Conservation (phyloP, 257 asterid species). For the Fraxinus americana region DNA sequence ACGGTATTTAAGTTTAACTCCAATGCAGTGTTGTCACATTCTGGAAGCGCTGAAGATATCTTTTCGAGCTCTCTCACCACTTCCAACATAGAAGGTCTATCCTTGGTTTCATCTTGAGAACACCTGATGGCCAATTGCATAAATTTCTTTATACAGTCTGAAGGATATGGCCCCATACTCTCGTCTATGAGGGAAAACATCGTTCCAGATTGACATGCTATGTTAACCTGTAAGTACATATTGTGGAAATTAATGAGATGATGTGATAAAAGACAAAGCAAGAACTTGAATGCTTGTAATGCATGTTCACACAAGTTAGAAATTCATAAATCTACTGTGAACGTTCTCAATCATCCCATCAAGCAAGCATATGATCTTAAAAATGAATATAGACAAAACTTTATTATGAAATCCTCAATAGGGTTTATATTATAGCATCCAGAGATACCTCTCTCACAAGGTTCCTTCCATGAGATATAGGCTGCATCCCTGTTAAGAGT, state of each 20-base stretch:
- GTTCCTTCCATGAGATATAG: slow-evolving; percentile 81
- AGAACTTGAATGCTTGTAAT: neutral
- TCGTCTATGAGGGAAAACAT: slow-evolving; percentile 69
- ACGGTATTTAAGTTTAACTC: slow-evolving; percentile 16
- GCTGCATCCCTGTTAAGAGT: slow-evolving; percentile 83
- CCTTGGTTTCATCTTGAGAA: slow-evolving; percentile 68
- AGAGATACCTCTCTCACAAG: slow-evolving; percentile 74
- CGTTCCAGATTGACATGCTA: slow-evolving; percentile 61
- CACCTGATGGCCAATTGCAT: slow-evolving; percentile 66
- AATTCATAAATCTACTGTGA: no score
- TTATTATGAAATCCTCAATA: neutral
- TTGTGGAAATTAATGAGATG: neutral
- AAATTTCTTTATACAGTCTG: slow-evolving; percentile 60
- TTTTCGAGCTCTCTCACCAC: slow-evolving; percentile 78
- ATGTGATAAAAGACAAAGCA: no score
- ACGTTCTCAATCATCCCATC: no score
- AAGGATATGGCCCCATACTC: slow-evolving; percentile 71
- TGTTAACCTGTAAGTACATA: slow-evolving; percentile 48
- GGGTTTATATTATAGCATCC: neutral
- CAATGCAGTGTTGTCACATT: slow-evolving; percentile 27
- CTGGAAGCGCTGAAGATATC: slow-evolving; percentile 49
- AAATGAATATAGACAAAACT: neutral
- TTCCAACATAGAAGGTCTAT: slow-evolving; percentile 70
- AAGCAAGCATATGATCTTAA: neutral
- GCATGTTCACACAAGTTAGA: no score